These are phyloP conservation scores for Pholiota conissans DNA, from an alignment of 768 basidiomycete genomes.

Conservation along the genomic window DNA sequence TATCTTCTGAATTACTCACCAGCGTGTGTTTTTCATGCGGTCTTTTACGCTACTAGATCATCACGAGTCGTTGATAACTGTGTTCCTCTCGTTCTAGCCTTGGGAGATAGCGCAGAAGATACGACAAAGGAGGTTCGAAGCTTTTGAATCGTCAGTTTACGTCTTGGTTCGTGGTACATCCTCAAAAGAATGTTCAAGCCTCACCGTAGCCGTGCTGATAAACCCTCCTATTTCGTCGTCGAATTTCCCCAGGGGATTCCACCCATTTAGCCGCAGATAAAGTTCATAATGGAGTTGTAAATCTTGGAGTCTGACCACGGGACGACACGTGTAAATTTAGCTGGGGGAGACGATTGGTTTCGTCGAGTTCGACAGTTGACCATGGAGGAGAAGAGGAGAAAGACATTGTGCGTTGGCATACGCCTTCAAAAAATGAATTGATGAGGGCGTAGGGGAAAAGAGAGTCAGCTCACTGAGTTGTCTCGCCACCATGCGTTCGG, in stretches of 20 bases:
- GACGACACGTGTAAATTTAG: not conserved
- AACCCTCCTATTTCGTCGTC: not conserved
- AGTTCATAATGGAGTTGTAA: not conserved
- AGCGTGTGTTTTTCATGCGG: not conserved
- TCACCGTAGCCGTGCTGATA: not conserved
- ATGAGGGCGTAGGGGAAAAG: no score
- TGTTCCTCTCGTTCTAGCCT: no score
- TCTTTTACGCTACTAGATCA: not conserved
- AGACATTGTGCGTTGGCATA: no score
- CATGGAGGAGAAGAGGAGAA: no score
- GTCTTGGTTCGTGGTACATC: not conserved
- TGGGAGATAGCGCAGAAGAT: no score
- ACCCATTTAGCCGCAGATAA: not conserved
- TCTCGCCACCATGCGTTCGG: not conserved
- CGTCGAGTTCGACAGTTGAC: no score
- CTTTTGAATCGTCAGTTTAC: not conserved
- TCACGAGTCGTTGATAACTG: not conserved
- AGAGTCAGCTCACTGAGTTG: not conserved
- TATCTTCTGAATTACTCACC: not conserved
- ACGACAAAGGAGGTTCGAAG: not conserved
- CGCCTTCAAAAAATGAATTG: no score
- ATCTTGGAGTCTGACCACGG: not conserved
- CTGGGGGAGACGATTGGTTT: no score
- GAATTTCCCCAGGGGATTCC: not conserved
- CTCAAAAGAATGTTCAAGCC: not conserved